These are phyloP conservation scores for Fusarium nematophilum DNA, from an alignment of 2,329 filamentous ascomycete species.

Conservation along the genomic window DNA sequence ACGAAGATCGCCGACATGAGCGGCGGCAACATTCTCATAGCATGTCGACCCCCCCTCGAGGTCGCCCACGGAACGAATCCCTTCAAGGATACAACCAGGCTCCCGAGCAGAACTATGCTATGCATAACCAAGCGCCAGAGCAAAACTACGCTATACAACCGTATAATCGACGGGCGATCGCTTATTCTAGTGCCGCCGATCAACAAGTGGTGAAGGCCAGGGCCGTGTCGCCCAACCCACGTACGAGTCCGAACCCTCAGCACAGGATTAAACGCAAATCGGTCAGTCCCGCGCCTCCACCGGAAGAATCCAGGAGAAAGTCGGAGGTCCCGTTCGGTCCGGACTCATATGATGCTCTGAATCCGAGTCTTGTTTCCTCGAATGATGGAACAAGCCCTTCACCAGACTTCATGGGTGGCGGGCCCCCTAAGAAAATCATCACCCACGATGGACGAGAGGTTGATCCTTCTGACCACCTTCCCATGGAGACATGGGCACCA, in stretches of 20 bases:
- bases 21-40: constrained; percentile 56
- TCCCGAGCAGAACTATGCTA: constrained; percentile 27
- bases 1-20: constrained; percentile 64
- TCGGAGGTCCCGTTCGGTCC: constrained; percentile 78
- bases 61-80: constrained; percentile 46
- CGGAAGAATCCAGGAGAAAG: constrained; percentile 59
- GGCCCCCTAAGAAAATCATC: constrained; percentile 75
- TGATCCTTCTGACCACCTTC: constrained; percentile 84
- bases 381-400: constrained; percentile 52
- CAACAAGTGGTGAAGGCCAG: constrained; percentile 40
- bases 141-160: constrained; percentile 53
- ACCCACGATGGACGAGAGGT: constrained; percentile 80
- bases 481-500: constrained; percentile 80
- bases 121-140: constrained; percentile 18
- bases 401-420: constrained; percentile 55
- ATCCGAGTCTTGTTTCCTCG: constrained; percentile 63
- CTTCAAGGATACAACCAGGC: constrained; percentile 42
- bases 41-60: constrained; percentile 56
- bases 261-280: constrained; percentile 76
- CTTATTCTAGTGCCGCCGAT: constrained; percentile 52
- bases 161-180: constrained; percentile 57
- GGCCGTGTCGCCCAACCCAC: constrained; percentile 53
- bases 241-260: constrained; percentile 54
- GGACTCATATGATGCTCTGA: constrained; percentile 79
- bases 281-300: constrained; percentile 75